A percentile compares a stretch with the other conserved stretches of the same genome.
phyloP scores from a whole-genome alignment of 345 rosid genomes.

The Aquilaria yunnanensis region DNA sequence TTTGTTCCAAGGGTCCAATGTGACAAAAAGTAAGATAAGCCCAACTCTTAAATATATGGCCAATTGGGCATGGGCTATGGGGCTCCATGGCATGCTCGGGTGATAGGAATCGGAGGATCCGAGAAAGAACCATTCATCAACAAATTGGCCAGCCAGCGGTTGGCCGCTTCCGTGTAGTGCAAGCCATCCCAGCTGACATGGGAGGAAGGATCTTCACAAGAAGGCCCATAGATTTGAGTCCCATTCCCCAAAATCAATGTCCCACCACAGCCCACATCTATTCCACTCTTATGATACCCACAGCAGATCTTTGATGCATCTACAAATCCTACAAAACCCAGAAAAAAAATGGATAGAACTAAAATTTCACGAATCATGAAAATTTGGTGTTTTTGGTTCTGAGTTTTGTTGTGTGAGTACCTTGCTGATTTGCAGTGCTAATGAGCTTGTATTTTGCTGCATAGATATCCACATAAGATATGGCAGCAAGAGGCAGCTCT shows the following conservation, averaged over 20 bases:
- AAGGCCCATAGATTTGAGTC: constrained; percentile 2
- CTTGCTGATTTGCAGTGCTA: constrained; percentile 20
- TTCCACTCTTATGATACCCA: constrained; percentile 16
- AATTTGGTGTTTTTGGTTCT: background rate
- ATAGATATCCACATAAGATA: constrained; percentile 34
- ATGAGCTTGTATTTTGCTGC: constrained; percentile 26
- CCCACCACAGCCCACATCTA: constrained; percentile 17
- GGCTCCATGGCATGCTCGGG: constrained; percentile 12
- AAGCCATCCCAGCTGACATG: constrained; percentile 30
- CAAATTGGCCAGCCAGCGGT: constrained; percentile 21
- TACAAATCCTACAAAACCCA: constrained; percentile 18
- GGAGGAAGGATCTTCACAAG: constrained; percentile 22
- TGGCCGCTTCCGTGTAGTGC: constrained; percentile 33
- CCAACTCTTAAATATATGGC: too few relatives aligned
- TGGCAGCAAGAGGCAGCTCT: constrained; percentile 18
- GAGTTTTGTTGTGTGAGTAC: background rate
- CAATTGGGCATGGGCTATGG: too few relatives aligned
- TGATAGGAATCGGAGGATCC: constrained; percentile 22
- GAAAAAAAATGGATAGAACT: background rate
- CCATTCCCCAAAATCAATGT: constrained; percentile 16
- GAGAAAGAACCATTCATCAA: constrained; percentile 25
- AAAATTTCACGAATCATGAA: background rate
- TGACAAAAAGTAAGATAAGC: too few relatives aligned
- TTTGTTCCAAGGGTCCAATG: too few relatives aligned
- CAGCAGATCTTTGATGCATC: constrained; percentile 21